phyloP scores from a whole-genome alignment of 257 asterid genomes.

The Gentiana straminea region DNA sequence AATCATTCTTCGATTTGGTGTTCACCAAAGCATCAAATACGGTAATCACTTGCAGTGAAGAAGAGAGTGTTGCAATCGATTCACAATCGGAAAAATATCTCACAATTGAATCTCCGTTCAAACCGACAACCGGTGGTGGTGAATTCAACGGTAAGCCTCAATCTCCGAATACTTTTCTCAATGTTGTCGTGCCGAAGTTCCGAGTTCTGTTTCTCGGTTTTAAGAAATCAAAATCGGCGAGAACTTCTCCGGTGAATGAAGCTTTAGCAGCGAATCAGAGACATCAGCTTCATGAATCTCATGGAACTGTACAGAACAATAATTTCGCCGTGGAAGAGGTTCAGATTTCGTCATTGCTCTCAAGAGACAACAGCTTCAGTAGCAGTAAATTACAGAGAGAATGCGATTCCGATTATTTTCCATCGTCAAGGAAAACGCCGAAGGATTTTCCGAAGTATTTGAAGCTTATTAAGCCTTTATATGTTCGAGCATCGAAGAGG shows the following conservation, averaged over 20 bases:
- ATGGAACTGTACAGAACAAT: constrained; percentile 20
- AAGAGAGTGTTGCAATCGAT: not conserved
- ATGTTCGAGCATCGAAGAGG: constrained; percentile 38
- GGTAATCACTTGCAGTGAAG: not conserved
- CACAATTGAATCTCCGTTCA: too few relatives aligned
- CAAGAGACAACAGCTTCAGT: constrained; percentile 40
- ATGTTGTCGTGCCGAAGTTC: constrained; percentile 43
- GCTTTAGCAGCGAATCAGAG: not conserved
- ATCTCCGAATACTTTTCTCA: constrained; percentile 43
- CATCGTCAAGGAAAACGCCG: constrained; percentile 17
- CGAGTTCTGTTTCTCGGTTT: constrained; percentile 43
- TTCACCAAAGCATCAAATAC: constrained; percentile 27
- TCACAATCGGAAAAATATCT: too few relatives aligned
- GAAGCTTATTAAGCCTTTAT: constrained; percentile 52
- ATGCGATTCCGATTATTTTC: constrained; percentile 17
- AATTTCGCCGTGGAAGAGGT: constrained; percentile 20
- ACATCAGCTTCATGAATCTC: constrained; percentile 12
- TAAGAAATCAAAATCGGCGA: constrained; percentile 36
- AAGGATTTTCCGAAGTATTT: constrained; percentile 39
- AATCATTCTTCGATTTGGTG: constrained; percentile 71
- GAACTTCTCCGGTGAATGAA: not conserved
- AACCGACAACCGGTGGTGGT: too few relatives aligned
- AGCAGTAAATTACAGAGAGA: constrained; percentile 31
- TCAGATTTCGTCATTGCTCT: constrained; percentile 18
- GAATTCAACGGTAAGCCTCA: constrained; percentile 22